These are phyloP conservation scores for Candida hispaniensis DNA, from an alignment of 805 yeast genomes.

Conservation along the genomic window DNA sequence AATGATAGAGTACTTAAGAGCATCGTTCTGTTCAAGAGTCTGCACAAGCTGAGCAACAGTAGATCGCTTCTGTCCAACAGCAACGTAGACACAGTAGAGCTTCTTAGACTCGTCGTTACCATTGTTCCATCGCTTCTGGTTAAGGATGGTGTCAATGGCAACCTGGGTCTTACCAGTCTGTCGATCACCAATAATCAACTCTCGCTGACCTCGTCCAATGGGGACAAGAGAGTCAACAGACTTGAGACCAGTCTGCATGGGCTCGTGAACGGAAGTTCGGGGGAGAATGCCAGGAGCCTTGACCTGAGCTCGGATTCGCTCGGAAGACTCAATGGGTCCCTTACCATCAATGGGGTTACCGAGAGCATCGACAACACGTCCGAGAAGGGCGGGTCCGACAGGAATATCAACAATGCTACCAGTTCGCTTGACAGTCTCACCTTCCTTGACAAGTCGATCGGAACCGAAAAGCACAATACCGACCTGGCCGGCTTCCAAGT, in stretches of 20 bases:
- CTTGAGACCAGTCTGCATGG: conserved; percentile 99
- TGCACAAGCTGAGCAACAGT: conserved; percentile 99
- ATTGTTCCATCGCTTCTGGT: conserved; percentile 98
- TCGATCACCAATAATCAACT: conserved; percentile 99
- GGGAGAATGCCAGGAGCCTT: conserved; percentile 99
- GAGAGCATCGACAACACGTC: conserved; percentile 98
- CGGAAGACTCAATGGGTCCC: conserved; percentile 88
- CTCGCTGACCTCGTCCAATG: conserved; percentile 99
- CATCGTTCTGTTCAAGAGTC: conserved; percentile 97
- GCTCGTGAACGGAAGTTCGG: conserved; percentile 97
- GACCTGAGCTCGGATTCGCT: conserved; percentile 89
- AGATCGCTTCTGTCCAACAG: conserved; percentile 99
- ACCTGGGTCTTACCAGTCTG: conserved; percentile 99
- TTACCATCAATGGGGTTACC: conserved; percentile 99
- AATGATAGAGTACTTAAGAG: conserved; percentile 92
- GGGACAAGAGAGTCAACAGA: conserved; percentile 99
- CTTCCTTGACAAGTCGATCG: conserved; percentile 96
- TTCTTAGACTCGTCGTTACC: conserved; percentile 94
- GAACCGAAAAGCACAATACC: conserved; percentile 99
- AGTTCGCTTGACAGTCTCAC: conserved; percentile 99
- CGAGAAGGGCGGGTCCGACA: conserved; percentile 95
- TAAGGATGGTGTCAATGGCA: conserved; percentile 94
- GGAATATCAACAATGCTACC: conserved; percentile 99
- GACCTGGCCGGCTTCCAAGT: conserved; percentile 99
- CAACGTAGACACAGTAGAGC: conserved; percentile 99